Conservation (phyloP, 352 stramenopile species). For the Hyaloperonospora brassicae region DNA sequence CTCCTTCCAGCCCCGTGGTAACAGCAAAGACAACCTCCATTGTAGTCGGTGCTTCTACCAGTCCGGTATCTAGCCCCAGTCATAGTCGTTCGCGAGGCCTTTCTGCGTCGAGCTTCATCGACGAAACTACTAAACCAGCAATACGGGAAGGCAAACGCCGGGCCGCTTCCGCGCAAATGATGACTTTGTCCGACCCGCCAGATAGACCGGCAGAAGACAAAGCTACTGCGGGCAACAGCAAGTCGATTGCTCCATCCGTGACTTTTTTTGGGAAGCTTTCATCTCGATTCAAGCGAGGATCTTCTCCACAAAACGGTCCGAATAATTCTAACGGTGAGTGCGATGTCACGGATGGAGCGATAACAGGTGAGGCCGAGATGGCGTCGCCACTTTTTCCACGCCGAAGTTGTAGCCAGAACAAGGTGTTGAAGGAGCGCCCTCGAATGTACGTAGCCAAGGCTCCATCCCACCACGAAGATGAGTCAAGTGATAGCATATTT, state of each 20-base stretch:
- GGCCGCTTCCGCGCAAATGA: constrained; percentile 26
- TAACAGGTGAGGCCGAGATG: constrained; percentile 16
- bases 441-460: constrained; percentile 74
- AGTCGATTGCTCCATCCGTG: constrained; percentile 36
- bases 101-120: constrained; percentile 28
- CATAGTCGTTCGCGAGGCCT: constrained; percentile 24
- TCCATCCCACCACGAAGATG: constrained; percentile 56
- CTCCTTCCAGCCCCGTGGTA: constrained; percentile 12
- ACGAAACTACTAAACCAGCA: constrained; percentile 18
- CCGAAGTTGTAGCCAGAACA: constrained; percentile 20
- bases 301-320: constrained; percentile 35
- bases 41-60: constrained; percentile 11
- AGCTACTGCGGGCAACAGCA: constrained; percentile 9
- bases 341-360: constrained; percentile 11
- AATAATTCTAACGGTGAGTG: constrained; percentile 22
- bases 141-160: constrained; percentile 30
- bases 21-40: not conserved
- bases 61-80: constrained; percentile 16
- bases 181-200: constrained; percentile 14
- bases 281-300: constrained; percentile 68
- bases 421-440: constrained; percentile 56
- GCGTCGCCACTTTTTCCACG: constrained; percentile 20
- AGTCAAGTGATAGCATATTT: constrained; percentile 85
- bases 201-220: constrained; percentile 35
- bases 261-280: constrained; percentile 84